Evolutionary conservation across 306 rosid genomes (phyloP), one percentile per base, ranked within the genome.

Genomic region (Pterocarpus santalinus): DNA sequence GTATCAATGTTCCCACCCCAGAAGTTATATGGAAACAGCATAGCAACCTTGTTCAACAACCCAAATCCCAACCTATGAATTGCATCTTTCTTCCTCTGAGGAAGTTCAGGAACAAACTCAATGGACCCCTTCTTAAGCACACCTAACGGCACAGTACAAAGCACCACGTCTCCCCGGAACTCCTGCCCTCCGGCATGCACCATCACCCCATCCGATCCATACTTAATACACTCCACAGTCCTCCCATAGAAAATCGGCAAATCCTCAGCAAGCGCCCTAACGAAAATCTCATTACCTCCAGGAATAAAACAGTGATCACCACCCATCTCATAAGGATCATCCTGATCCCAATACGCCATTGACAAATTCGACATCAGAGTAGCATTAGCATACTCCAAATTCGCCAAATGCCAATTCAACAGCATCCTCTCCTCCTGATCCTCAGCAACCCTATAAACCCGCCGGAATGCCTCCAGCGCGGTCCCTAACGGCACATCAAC

Each of bases 291-390:
- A 15, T 92, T 94, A 12, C 98, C 98, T 14, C 97, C 98, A 0
- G 98, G 98, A 71, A 94, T 91, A 62, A 94, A 94, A 85, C 98
- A 94, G 81, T 94, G 98, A 83, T 94, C 98, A 65, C 98, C 98
- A 13, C 98, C 98, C 98, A 94, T 94, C 83, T 94, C 98, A 80
- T 82, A 94, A 2, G 97, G 98, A 88, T 94, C 97, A 84, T 94
- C 97, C 80, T 94, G 98, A 83, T 94, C 98, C 98, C 98, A 94
- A 87, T 94, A 94, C 0, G 97, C 97, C 98, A 92, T 94, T 0
- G 98, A 92, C 87, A 94, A 81, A 80, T 94, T 92, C 5, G 95
- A 85, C 95, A 94, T 91, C 16, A 89, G 84, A 16, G 98, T 86
- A 39, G 98, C 98, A 88, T 94, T 94, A 1, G 98, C 98, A 81